A percentile compares a stretch with the other conserved stretches of the same genome.
These are phyloP conservation scores for Salix suchowensis DNA, from an alignment of 345 rosid genomes.

Conservation along the genomic window DNA sequence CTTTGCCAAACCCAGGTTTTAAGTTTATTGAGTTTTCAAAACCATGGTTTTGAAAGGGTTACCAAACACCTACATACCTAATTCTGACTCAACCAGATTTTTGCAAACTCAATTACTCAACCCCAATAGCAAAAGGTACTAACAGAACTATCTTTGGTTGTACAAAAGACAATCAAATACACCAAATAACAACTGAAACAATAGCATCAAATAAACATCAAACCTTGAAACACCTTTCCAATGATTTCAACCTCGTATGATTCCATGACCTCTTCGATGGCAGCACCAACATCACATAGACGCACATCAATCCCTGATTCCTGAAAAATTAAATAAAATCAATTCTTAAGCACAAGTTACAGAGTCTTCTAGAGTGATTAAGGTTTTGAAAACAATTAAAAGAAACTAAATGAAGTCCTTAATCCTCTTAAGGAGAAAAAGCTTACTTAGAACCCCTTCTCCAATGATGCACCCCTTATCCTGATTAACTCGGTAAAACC, in stretches of 20 bases:
- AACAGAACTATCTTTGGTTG: too few relatives aligned
- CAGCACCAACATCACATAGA: slow-evolving; percentile 94
- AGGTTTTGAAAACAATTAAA: background rate
- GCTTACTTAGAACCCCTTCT: too few relatives aligned
- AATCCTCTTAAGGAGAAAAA: background rate
- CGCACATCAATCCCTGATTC: slow-evolving; percentile 98
- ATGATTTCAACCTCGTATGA: slow-evolving; percentile 85
- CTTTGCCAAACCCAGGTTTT: background rate
- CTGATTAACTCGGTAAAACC: background rate
- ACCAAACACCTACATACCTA: background rate
- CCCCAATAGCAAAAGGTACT: slow-evolving; percentile 4
- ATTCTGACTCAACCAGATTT: background rate
- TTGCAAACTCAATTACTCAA: background rate
- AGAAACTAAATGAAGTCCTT: background rate
- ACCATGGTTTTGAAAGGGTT: background rate
- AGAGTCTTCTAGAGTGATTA: background rate
- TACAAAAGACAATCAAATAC: too few relatives aligned
- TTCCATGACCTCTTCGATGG: slow-evolving; percentile 98
- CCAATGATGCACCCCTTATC: background rate
- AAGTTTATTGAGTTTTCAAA: too few relatives aligned
- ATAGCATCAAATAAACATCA: too few relatives aligned
- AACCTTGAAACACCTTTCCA: too few relatives aligned
- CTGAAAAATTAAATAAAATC: slow-evolving; percentile 31
- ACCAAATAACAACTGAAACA: too few relatives aligned
- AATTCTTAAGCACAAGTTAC: background rate